Evolutionary conservation across 2,329 filamentous ascomycete genomes (phyloP), one percentile per base, ranked within the genome.

Genomic region (Alternaria panax): DNA sequence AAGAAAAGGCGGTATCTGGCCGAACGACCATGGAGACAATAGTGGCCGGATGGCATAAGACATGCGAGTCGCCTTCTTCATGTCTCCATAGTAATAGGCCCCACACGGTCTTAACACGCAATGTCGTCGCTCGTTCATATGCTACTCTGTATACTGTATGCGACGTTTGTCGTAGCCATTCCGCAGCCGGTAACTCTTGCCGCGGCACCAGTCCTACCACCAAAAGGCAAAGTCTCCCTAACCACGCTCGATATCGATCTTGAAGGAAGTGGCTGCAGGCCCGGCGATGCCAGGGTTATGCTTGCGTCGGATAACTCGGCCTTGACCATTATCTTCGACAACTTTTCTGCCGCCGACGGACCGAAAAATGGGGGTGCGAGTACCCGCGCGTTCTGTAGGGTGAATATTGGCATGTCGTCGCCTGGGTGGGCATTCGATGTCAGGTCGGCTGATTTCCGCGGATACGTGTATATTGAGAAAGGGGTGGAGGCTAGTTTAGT

Each of bases 401-500:
- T 71, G 12, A 72, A 67, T 34, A 64, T 71, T 12, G 69, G 64
- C 4, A 66, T 72, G 51, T 60, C 55, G 20, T 58, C 54, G 9
- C 65, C 69, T 2, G 70, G 70, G 4, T 73, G 69, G 68, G 66
- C 69, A 4, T 73, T 73, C 45, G 66, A 72, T 56, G 61, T 73
- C 18, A 42, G 43, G 6, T 62, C 61, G 6, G 65, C 71, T 16
- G 70, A 73, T 47, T 73, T 73, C 24, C 48, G 68, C 18, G 66
- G 68, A 3, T 71, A 69, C 47, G 62, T 72, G 18, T 65, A 64
- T 18, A 22, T 72, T 5, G 63, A 59, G 16, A 61, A 63, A 42
- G 68, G 58, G 0, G 61, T 63, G n/a, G 18, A 40, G 9, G 61
- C 61, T 34, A 73, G 69, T 48, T 54, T 74, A 24, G 69, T 72